phyloP scores from a whole-genome alignment of 495 filamentous ascomycete genomes.

The Neurospora sp. region DNA sequence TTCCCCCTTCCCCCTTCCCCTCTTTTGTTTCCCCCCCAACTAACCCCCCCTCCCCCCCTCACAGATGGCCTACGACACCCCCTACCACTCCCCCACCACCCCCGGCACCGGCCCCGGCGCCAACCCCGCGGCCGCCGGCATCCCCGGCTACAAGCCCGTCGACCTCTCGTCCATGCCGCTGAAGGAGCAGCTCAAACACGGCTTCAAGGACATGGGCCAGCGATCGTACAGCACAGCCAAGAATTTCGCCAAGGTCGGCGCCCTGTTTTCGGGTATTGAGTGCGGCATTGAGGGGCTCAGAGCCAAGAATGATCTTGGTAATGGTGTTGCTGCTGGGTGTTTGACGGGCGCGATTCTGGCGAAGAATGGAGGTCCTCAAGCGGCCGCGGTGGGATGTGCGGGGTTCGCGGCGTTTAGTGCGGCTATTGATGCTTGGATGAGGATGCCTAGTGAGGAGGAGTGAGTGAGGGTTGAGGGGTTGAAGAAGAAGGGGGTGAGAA shows the following conservation, averaged over 20 bases:
- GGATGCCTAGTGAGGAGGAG: constrained; percentile 47
- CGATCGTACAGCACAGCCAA: constrained; percentile 79
- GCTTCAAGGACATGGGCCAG: constrained; percentile 88
- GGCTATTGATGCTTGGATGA: constrained; percentile 89
- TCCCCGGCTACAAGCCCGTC: constrained; percentile 33
- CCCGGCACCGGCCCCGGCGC: neutral
- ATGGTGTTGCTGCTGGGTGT: constrained; percentile 82
- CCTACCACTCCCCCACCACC: constrained; percentile 10
- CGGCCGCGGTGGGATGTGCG: constrained; percentile 77
- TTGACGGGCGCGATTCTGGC: constrained; percentile 83
- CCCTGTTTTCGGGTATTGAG: constrained; percentile 84
- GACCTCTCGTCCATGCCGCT: constrained; percentile 54
- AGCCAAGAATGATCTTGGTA: constrained; percentile 87
- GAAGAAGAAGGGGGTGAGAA: neutral
- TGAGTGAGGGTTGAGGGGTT: constrained; percentile 9
- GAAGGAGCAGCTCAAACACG: constrained; percentile 66
- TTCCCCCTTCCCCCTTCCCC: neutral
- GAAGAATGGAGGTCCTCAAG: constrained; percentile 78
- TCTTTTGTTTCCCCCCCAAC: neutral
- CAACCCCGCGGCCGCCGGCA: constrained; percentile 7
- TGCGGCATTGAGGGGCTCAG: constrained; percentile 88
- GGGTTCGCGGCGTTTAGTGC: constrained; percentile 94
- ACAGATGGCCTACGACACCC: constrained; percentile 30
- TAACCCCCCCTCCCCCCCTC: neutral
- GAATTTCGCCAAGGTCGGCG: constrained; percentile 89